Evolutionary conservation across 169 alveolate genomes (phyloP).

Genomic region (Fabrea salina): DNA sequence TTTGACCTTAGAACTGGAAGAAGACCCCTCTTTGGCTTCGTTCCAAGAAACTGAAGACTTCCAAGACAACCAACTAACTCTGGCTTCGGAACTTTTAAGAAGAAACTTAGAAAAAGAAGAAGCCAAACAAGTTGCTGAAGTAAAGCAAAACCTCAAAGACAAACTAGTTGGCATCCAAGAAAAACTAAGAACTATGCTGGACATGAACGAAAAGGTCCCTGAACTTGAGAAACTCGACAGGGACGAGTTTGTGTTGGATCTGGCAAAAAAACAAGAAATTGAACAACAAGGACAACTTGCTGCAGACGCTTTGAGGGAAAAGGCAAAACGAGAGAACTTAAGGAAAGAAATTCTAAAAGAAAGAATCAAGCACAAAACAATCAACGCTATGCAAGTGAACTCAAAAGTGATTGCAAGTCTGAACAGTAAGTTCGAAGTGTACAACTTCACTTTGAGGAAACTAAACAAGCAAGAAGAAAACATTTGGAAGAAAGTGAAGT

Average conservation of each 20-base stretch:
- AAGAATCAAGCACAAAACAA: conserved; percentile 71
- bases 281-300: conserved; percentile 64
- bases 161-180: conserved; percentile 56
- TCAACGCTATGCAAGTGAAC: conserved; percentile 77
- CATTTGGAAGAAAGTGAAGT: conserved; percentile 40
- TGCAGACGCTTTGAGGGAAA: conserved; percentile 63
- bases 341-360: conserved; percentile 69
- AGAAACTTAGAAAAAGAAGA: conserved; percentile 45
- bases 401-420: conserved; percentile 64
- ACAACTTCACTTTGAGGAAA: conserved; percentile 74
- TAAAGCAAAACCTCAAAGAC: conserved; percentile 57
- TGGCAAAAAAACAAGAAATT: conserved; percentile 61
- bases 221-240: conserved; percentile 79
- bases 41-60: conserved; percentile 38
- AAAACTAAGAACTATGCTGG: conserved; percentile 65
- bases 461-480: conserved; percentile 59
- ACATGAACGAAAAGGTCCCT: conserved; percentile 74
- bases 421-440: conserved; percentile 58
- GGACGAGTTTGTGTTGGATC: conserved; percentile 83
- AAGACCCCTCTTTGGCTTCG: conserved; percentile 28
- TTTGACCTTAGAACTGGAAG: conserved; percentile 21
- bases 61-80: conserved; percentile 46
- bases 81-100: conserved; percentile 48
- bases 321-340: conserved; percentile 68
- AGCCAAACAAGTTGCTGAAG: conserved; percentile 50